Evolutionary conservation across 2,329 filamentous ascomycete genomes (phyloP).

Genomic region (Rosellinia necatrix): DNA sequence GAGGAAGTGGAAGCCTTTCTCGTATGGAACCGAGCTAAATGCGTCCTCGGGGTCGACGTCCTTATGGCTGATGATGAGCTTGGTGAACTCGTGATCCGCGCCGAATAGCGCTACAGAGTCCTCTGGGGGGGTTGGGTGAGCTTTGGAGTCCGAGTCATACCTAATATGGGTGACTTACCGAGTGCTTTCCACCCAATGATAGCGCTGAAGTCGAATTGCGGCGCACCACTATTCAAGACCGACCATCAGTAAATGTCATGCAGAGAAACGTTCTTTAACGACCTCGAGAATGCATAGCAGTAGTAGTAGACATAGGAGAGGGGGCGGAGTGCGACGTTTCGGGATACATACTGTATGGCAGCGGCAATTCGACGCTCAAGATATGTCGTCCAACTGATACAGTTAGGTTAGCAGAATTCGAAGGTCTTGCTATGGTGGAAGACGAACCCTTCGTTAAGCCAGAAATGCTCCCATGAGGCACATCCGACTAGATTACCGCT

Average conservation of each 20-base stretch:
- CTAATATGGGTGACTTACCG: constrained; percentile 45
- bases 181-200: constrained; percentile 96
- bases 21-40: constrained; percentile 90
- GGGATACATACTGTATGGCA: constrained; percentile 61
- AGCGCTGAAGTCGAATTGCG: constrained; percentile 89
- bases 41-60: constrained; percentile 94
- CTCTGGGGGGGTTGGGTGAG: constrained; percentile 47
- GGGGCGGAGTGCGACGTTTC: too few species aligned
- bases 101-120: constrained; percentile 82
- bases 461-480: constrained; percentile 81
- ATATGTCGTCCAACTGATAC: constrained; percentile 78
- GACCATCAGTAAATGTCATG: constrained; percentile 3
- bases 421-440: neutral
- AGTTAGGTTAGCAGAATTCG: constrained; percentile 1
- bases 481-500: constrained; percentile 84
- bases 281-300: neutral
- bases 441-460: constrained; percentile 72
- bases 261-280: neutral
- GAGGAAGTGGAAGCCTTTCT: constrained; percentile 95
- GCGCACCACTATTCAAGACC: constrained; percentile 58
- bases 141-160: neutral
- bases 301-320: neutral
- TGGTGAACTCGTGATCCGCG: constrained; percentile 87
- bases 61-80: constrained; percentile 83
- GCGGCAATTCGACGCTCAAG: constrained; percentile 84